Evolutionary conservation across 306 rosid species (phyloP).

Genomic region (Gynostemma pentaphyllum): DNA sequence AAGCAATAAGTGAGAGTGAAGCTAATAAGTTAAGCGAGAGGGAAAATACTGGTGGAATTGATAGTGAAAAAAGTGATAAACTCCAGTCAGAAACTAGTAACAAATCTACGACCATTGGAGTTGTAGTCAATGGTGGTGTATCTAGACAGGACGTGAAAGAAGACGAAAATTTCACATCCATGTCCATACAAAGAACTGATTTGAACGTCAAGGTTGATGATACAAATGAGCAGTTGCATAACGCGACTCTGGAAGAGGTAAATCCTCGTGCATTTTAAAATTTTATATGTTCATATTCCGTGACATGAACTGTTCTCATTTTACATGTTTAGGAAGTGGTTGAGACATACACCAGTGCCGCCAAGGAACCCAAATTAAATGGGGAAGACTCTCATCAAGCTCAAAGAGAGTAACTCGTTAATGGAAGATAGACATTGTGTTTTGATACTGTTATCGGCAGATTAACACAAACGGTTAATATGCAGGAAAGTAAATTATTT

Average conservation of each 20-base stretch:
- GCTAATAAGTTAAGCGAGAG: constrained; percentile 16
- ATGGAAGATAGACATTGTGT: background rate
- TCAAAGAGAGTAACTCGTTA: background rate
- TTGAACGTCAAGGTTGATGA: constrained; percentile 18
- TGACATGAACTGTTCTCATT: background rate
- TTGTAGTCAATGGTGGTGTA: constrained; percentile 44
- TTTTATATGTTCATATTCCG: too few relatives aligned
- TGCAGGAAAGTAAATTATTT: background rate
- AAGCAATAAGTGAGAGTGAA: constrained; percentile 20
- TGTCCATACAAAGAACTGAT: constrained; percentile 23
- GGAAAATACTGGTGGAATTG: constrained; percentile 26
- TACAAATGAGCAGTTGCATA: constrained; percentile 7
- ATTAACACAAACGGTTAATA: background rate
- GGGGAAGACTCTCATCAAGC: constrained; percentile 32
- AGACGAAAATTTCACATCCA: constrained; percentile 23
- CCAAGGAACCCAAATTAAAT: constrained; percentile 27
- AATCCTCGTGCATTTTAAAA: background rate
- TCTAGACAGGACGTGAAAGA: constrained; percentile 26
- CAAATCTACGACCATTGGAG: constrained; percentile 30
- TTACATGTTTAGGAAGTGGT: constrained; percentile 38
- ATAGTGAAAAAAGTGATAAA: constrained; percentile 22
- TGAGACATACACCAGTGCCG: constrained; percentile 27
- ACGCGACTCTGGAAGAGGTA: constrained; percentile 1
- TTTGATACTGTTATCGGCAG: background rate
- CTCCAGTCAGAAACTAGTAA: constrained; percentile 19